A percentile compares a stretch with the other conserved stretches of the same genome.
Conservation (phyloP, 2,329 filamentous ascomycete species). For the Catunica adiposa region DNA sequence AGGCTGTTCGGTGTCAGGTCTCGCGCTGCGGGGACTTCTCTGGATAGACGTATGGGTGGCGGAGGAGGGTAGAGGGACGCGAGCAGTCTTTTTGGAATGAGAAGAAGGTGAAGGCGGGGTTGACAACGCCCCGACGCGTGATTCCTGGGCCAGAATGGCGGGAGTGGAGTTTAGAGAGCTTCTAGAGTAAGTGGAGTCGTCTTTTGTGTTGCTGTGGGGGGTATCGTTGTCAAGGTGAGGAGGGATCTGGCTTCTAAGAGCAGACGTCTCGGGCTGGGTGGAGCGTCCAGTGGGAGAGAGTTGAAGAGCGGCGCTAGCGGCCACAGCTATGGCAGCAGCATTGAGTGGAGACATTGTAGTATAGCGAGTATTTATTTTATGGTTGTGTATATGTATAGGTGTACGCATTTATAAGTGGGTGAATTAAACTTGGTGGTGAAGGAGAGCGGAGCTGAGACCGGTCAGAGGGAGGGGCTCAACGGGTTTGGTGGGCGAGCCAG, state of each 20-base stretch:
- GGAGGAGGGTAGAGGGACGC: not conserved
- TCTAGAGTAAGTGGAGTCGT: not conserved
- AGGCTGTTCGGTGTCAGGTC: not conserved
- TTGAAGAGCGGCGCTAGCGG: not conserved
- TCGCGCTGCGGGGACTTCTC: not conserved
- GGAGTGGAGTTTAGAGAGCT: not conserved
- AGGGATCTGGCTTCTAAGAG: conserved; percentile 4
- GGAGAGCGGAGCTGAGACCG: no score
- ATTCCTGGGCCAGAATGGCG: not conserved
- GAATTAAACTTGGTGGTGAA: no score
- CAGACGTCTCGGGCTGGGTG: conserved; percentile 2
- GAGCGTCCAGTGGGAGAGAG: not conserved
- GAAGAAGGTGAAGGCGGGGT: not conserved
- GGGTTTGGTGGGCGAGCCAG: not conserved
- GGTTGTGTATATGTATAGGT: not conserved
- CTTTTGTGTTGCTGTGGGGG: not conserved
- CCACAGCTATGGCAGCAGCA: not conserved
- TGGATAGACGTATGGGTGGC: not conserved
- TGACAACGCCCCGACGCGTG: not conserved
- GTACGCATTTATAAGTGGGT: no score
- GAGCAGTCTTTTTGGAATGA: not conserved
- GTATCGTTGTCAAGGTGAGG: not conserved
- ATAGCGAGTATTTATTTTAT: not conserved
- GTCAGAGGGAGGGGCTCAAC: not conserved
- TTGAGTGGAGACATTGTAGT: not conserved